A percentile compares a stretch with the other conserved stretches of the same genome.
Conservation (phyloP, 1,284 basidiomycete species). For the Golubevia pallescens region DNA sequence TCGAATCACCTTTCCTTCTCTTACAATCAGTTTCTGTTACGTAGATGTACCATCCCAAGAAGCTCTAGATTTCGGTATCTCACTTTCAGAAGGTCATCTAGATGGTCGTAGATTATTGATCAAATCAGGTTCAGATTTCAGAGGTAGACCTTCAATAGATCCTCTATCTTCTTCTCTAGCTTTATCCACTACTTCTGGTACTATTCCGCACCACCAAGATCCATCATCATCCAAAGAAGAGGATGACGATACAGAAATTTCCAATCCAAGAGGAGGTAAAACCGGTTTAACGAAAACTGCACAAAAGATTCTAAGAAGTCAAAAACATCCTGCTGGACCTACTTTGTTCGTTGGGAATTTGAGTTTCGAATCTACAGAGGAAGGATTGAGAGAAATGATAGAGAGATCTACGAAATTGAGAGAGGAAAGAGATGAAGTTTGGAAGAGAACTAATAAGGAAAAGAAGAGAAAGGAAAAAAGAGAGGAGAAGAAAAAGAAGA, state of each 20-base stretch:
- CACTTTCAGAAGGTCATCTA: conserved; percentile 43
- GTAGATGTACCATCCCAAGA: conserved; percentile 44
- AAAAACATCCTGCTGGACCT: conserved; percentile 48
- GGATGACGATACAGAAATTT: too few species aligned
- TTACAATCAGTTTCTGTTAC: conserved; percentile 47
- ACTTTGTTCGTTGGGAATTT: conserved; percentile 62
- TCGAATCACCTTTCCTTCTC: too few species aligned
- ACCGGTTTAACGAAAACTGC: conserved; percentile 57
- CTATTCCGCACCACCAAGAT: conserved; percentile 64
- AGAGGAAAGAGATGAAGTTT: conserved; percentile 13
- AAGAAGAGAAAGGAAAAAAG: conserved; percentile 12
- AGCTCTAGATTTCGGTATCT: conserved; percentile 30
- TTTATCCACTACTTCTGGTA: too few species aligned
- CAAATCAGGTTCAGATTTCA: conserved; percentile 49
- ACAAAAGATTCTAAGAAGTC: conserved; percentile 49
- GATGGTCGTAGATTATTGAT: conserved; percentile 54
- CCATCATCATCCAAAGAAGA: too few species aligned
- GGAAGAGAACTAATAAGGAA: conserved; percentile 4
- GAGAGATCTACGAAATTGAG: conserved; percentile 34
- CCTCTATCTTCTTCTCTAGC: conserved; percentile 17
- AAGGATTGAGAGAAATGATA: conserved; percentile 40
- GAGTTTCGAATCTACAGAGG: conserved; percentile 53
- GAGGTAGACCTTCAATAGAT: conserved; percentile 49
- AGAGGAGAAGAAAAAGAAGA: not conserved
- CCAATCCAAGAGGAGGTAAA: too few species aligned